Evolutionary conservation across 2,329 filamentous ascomycete genomes (phyloP), one percentile per base, ranked within the genome.

Genomic region (Lecanoromycetidae sp.): DNA sequence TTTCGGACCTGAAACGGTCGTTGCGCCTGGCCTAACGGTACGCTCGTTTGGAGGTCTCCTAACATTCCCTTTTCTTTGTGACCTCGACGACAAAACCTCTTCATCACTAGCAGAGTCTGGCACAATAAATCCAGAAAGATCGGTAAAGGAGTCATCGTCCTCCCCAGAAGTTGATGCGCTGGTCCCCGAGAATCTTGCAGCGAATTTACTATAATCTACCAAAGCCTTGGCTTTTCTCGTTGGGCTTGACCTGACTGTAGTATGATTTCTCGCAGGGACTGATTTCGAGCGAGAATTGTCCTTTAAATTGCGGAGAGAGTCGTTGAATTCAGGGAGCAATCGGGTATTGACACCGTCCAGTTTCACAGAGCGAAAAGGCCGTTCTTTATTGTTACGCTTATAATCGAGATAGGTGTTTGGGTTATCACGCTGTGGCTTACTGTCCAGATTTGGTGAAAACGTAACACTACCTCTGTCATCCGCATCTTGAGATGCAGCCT

Each of bases 121-220:
- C 17, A 50, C 49, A 7, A 55, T 46, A 33, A 55, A 53, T 17
- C 41, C 51, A 7, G 51, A 55, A 23, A 53, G 49, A 42, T 52
- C 52, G 6, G 44, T 45, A 8, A 39, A 43, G 33, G 19, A 33
- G 4, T 49, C 39, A 6, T 49, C 51, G 22, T 49, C 38, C 5
- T 47, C 30, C n/a, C n/a, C n/a, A 19, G 34, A 26, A 19, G n/a
- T 13, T 10, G 15, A 19, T 17, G 30, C 13, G 15, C n/a, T 39
- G 12, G 39, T 35, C 10, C 29, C 23, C 13, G 36, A 29, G 9
- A 27, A 25, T 4, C 22, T 22, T 23, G 33, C 4, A 37, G 22
- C 22, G 36, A 49, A 42, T 29, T 37, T 36, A 33, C 23, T 37
- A 15, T 52, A 44, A 33, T 49, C 43, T 3, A 46, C 37, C 10